phyloP scores from a whole-genome alignment of 371 early-diverging fungal species.

The Rhizopus microsporus region DNA sequence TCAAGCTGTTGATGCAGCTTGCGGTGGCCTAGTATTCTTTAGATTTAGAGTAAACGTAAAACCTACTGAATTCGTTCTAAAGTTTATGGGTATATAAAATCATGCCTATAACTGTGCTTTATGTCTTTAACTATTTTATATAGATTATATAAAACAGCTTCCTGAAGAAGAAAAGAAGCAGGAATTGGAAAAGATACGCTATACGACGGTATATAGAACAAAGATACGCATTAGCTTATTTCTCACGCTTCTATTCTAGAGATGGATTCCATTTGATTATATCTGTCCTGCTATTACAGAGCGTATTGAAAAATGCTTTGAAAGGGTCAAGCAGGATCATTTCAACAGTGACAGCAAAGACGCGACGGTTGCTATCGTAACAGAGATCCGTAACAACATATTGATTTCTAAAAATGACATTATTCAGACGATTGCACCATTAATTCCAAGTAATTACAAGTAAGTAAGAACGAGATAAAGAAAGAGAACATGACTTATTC shows the following conservation, averaged over 20 bases:
- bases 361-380: conserved; percentile 44
- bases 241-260: conserved; percentile 22
- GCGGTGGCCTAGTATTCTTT: conserved; percentile 55
- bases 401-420: conserved; percentile 42
- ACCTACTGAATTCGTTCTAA: conserved; percentile 45
- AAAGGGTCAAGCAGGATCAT: conserved; percentile 26
- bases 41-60: conserved; percentile 53
- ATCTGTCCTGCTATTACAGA: conserved; percentile 52
- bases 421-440: conserved; percentile 42
- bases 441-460: conserved; percentile 46
- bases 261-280: conserved; percentile 55
- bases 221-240: not conserved
- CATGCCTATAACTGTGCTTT: not conserved
- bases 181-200: conserved; percentile 27
- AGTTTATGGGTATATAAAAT: conserved; percentile 38
- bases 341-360: conserved; percentile 19
- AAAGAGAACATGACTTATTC: not conserved
- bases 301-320: conserved; percentile 39
- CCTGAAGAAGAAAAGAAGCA: conserved; percentile 28
- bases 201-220: conserved; percentile 37
- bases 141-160: conserved; percentile 32
- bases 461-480: conserved; percentile 13
- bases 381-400: conserved; percentile 50
- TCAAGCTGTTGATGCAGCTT: conserved; percentile 58
- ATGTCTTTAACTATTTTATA: not conserved